Evolutionary conservation across 768 basidiomycete genomes (phyloP).

Genomic region (Tricholoma flavovirens): DNA sequence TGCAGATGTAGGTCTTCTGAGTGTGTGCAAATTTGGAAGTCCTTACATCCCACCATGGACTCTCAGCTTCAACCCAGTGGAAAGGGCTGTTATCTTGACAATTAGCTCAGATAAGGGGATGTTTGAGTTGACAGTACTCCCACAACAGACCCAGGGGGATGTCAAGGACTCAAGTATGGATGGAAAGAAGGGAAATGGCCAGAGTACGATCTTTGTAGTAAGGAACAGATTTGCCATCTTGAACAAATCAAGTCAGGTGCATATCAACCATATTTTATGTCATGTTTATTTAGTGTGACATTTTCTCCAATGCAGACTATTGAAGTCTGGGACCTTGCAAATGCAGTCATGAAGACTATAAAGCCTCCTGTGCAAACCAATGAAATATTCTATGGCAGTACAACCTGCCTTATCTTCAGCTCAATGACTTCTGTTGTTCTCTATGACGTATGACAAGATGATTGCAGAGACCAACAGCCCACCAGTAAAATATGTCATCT

Average conservation of each 20-base stretch:
- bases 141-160: too few relatives aligned
- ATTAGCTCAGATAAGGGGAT: too few relatives aligned
- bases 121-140: too few relatives aligned
- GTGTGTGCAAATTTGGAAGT: conserved; percentile 92
- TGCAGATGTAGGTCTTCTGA: too few relatives aligned
- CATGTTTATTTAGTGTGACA: neutral
- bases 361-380: too few relatives aligned
- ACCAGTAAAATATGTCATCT: conserved; percentile 95
- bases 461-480: conserved; percentile 92
- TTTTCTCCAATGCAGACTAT: conserved; percentile 56
- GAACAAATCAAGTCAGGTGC: conserved; percentile 81
- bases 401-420: conserved; percentile 87
- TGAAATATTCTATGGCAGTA: conserved; percentile 98
- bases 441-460: conserved; percentile 96
- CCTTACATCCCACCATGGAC: conserved; percentile 93
- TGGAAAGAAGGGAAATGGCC: conserved; percentile 84
- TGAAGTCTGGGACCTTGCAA: conserved; percentile 91
- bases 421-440: conserved; percentile 82
- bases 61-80: conserved; percentile 95
- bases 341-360: too few relatives aligned
- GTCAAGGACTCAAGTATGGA: conserved; percentile 89
- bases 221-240: too few relatives aligned
- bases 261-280: conserved; percentile 2
- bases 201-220: conserved; percentile 94
- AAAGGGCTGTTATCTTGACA: too few relatives aligned